phyloP scores from a whole-genome alignment of 345 rosid genomes.

The Zanthoxylum bungeanum region DNA sequence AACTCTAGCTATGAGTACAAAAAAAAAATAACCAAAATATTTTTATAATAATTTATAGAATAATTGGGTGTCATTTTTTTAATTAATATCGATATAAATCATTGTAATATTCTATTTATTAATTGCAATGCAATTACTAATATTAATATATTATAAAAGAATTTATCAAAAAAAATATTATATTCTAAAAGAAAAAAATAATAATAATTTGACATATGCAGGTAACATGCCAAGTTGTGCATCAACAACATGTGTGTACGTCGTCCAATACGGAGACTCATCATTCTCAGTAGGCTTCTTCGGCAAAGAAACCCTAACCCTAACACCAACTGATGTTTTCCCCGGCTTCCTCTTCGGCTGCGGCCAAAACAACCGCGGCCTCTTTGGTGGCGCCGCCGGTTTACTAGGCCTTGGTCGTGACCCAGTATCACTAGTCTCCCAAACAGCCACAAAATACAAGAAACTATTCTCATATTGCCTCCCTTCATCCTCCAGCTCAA shows the following conservation, averaged over 20 bases:
- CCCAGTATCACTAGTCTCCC: conserved; percentile 57
- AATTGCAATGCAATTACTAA: no score
- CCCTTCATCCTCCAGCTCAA: not conserved
- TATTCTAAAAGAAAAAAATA: no score
- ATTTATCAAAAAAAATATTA: not conserved
- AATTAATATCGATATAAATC: no score
- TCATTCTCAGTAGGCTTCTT: conserved; percentile 65
- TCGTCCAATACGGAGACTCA: conserved; percentile 72
- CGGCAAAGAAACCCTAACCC: conserved; percentile 50
- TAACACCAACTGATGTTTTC: conserved; percentile 43
- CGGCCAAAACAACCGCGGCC: conserved; percentile 71
- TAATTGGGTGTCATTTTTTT: no score
- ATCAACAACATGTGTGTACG: conserved; percentile 57
- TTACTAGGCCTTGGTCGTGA: conserved; percentile 78
- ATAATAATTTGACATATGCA: conserved; percentile 2
- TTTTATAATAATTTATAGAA: no score
- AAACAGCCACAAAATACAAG: conserved; percentile 30
- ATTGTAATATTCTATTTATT: no score
- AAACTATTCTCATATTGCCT: not conserved
- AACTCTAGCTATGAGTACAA: no score
- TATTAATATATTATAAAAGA: no score
- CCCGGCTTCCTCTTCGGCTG: conserved; percentile 59
- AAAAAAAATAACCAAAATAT: no score
- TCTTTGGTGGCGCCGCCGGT: conserved; percentile 62
- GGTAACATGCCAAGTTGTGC: conserved; percentile 48